Conservation (phyloP, 78 protist genomes). For the Thecamonas trahens region DNA sequence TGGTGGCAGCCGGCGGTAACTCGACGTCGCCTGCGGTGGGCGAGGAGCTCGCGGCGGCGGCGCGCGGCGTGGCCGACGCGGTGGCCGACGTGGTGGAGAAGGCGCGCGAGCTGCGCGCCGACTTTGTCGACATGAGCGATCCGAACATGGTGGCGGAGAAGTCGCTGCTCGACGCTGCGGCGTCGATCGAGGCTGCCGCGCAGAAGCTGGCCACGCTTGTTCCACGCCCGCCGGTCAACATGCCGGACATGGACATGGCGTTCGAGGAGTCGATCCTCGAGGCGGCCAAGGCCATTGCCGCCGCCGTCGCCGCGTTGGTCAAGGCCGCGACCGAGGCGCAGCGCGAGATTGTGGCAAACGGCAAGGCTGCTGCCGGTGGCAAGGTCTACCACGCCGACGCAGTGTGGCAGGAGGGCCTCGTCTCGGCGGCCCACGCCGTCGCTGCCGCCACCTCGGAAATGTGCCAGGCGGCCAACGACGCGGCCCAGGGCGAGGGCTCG, state of each 20-base stretch:
- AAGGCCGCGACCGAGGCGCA: slow-evolving; percentile 67
- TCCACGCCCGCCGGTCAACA: slow-evolving; percentile 9
- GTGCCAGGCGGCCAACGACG: slow-evolving; percentile 62
- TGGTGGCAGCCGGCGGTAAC: no score
- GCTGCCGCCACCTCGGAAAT: slow-evolving; percentile 48
- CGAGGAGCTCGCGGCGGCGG: not conserved
- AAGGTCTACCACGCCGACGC: slow-evolving; percentile 48
- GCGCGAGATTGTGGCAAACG: slow-evolving; percentile 50
- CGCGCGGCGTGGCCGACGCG: slow-evolving; percentile 1
- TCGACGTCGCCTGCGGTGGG: not conserved
- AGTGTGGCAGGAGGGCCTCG: slow-evolving; percentile 70
- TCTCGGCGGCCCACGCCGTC: slow-evolving; percentile 68
- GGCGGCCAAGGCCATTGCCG: slow-evolving; percentile 71
- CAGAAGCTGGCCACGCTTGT: slow-evolving; percentile 16
- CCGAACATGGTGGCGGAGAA: slow-evolving; percentile 23
- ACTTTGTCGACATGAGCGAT: slow-evolving; percentile 26
- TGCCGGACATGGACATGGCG: slow-evolving; percentile 1
- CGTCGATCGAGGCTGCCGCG: slow-evolving; percentile 32
- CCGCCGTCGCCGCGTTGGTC: slow-evolving; percentile 57
- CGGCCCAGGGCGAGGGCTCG: slow-evolving; percentile 44
- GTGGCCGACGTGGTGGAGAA: slow-evolving; percentile 2
- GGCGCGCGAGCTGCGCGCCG: slow-evolving; percentile 24
- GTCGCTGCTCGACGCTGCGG: slow-evolving; percentile 31
- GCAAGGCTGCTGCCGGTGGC: slow-evolving; percentile 34
- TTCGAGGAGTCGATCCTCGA: slow-evolving; percentile 63